Percentiles rank a stretch among this genome's conserved stretches.
Conservation (phyloP, 192 early-diverging fungal genomes). For the Dispira parvispora region DNA sequence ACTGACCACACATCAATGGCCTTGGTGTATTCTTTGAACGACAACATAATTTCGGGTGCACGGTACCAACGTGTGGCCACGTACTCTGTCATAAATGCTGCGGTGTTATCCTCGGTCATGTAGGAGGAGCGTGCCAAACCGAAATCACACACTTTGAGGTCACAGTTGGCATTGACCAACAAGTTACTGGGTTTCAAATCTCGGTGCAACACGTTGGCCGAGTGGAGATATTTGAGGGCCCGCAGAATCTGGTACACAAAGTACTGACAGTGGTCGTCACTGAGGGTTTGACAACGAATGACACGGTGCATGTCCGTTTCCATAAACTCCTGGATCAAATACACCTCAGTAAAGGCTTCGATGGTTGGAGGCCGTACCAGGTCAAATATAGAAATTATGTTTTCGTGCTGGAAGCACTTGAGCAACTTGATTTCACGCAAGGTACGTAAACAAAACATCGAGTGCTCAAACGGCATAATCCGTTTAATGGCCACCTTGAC, state of each 20-base stretch:
- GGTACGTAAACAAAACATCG: conserved; percentile 70
- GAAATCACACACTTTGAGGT: conserved; percentile 99
- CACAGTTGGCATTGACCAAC: conserved; percentile 95
- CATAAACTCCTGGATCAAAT: conserved; percentile 60
- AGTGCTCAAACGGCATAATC: conserved; percentile 70
- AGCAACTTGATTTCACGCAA: conserved; percentile 72
- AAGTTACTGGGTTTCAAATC: conserved; percentile 96
- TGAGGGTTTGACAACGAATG: conserved; percentile 65
- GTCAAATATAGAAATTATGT: conserved; percentile 60
- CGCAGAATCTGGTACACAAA: conserved; percentile 80
- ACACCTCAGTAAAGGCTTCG: conserved; percentile 67
- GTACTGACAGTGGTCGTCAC: conserved; percentile 82
- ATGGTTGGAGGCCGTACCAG: conserved; percentile 56
- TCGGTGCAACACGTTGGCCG: conserved; percentile 83
- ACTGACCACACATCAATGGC: conserved; percentile 92
- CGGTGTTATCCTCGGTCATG: conserved; percentile 59
- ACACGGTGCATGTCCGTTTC: conserved; percentile 84
- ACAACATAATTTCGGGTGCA: conserved; percentile 91
- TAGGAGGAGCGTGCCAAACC: conserved; percentile 87
- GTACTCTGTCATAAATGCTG: conserved; percentile 90
- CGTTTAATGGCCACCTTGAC: conserved; percentile 84
- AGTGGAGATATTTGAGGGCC: conserved; percentile 87
- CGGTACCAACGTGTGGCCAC: conserved; percentile 91
- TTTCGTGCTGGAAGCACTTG: conserved; percentile 73
- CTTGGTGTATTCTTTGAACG: conserved; percentile 96